phyloP scores from a whole-genome alignment of 176 grass and related monocot species.

The Microstegium vimineum region DNA sequence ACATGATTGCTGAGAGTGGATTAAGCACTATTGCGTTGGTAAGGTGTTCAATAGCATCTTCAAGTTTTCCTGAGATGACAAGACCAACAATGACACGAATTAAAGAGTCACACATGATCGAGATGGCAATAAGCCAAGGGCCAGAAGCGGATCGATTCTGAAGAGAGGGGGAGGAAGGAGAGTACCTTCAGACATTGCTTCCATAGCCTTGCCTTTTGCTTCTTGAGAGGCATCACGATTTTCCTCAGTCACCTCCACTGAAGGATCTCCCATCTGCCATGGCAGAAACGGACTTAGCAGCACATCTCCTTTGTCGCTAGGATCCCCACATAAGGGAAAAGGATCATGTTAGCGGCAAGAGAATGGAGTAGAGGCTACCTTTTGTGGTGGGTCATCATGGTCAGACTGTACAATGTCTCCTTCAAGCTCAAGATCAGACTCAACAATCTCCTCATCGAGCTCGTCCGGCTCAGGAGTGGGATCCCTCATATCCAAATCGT shows the following conservation, averaged over 20 bases:
- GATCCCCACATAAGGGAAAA: background rate
- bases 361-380: slow-evolving; percentile 32
- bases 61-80: slow-evolving; percentile 56
- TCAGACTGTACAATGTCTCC: slow-evolving; percentile 76
- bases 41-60: slow-evolving; percentile 86
- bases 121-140: background rate
- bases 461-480: slow-evolving; percentile 73
- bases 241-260: slow-evolving; percentile 79
- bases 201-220: slow-evolving; percentile 75
- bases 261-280: slow-evolving; percentile 80
- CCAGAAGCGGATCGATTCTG: background rate
- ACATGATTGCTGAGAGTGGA: slow-evolving; percentile 93
- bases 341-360: background rate
- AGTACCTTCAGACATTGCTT: slow-evolving; percentile 86
- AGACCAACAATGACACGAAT: background rate
- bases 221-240: slow-evolving; percentile 88
- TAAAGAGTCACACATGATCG: background rate
- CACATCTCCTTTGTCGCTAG: background rate
- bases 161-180: background rate
- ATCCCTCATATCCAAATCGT: slow-evolving; percentile 42
- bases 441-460: slow-evolving; percentile 85
- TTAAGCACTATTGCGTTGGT: slow-evolving; percentile 84
- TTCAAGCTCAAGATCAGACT: slow-evolving; percentile 92
- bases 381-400: slow-evolving; percentile 83
- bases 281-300: background rate